Base-by-base conservation (phyloP, 106 monocot species). In the Narthecium ossifragum region DNA sequence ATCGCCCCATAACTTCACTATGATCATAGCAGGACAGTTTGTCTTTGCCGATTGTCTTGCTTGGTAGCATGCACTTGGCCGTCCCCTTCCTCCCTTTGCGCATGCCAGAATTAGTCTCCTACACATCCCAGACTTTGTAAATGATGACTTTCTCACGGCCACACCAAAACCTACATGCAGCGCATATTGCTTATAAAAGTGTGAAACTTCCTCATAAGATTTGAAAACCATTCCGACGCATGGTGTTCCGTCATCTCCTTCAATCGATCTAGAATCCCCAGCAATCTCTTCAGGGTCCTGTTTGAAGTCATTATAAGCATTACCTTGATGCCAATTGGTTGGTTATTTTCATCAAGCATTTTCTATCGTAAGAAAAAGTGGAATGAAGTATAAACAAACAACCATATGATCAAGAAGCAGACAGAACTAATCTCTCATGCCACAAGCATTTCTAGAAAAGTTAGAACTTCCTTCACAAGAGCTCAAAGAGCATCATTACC, bases 171-270 rank as follows among this genome's bases (percentile, higher is more conserved):
- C 81, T 49, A 72, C 40, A 40, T 64, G 71, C 20, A 72, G 48
- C 7, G 81, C 81, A 68, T 81, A 81, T 47, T 65, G 40, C 53
- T 81, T 81, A 60, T 81, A 81, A 25, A 81, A 81, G 57, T 63
- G 72, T 26, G 72, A 59, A 8, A 59, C 81, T 49, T 81, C 81
- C 62, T 71, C 81, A 53, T 81, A 81, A 1, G 81, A 76, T 22
- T 64, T 72, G 48, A 81, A 81, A 22, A 72, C 71, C 81, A 81
- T 81, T 22, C 81, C 81, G 39, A 72, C 68, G 32, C 59, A 61
- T 53, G 81, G 81, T 24, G 63, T 69, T 49, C 47, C 59, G 37
- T 67, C 68, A 72, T 75, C 72, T 15, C 48, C 63, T 30, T 30
- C 65, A 18, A 10, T 59, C 46, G 50, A n/a, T n/a, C n/a, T n/a